A percentile compares a stretch with the other conserved stretches of the same genome.
Evolutionary conservation across 495 filamentous ascomycete species (phyloP).

Genomic region (Podospora bellae-mahoneyi): DNA sequence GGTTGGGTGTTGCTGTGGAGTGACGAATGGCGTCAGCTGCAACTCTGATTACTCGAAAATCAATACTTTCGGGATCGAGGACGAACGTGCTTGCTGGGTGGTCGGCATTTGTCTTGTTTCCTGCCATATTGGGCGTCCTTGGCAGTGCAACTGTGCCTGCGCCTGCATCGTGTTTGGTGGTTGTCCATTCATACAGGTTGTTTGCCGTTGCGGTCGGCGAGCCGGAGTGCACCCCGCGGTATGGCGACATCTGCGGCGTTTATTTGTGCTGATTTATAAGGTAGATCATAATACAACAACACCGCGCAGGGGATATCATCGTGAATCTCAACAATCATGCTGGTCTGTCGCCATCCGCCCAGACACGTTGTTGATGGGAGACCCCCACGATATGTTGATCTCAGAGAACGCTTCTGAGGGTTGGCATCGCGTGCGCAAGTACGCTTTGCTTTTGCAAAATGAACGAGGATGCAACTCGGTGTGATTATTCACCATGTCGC

Average conservation of each 20-base stretch:
- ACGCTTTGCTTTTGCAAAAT: background rate
- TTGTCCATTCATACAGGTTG: background rate
- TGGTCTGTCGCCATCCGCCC: background rate
- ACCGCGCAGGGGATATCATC: background rate
- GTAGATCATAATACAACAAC: slow-evolving; percentile 2
- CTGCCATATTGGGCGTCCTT: slow-evolving; percentile 15
- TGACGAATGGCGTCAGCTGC: slow-evolving; percentile 17
- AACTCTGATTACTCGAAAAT: slow-evolving; percentile 13
- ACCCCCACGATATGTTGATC: background rate
- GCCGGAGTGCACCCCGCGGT: slow-evolving; percentile 2
- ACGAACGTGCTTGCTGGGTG: background rate
- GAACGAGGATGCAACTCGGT: background rate
- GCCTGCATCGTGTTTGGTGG: slow-evolving; percentile 6
- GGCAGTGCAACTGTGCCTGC: slow-evolving; percentile 10
- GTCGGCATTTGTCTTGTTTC: slow-evolving; percentile 1
- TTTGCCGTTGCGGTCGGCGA: background rate
- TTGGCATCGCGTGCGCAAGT: background rate
- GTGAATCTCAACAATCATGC: background rate
- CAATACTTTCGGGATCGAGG: background rate
- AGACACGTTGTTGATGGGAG: background rate
- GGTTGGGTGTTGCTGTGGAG: background rate
- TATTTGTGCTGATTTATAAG: slow-evolving; percentile 6
- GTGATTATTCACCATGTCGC: background rate
- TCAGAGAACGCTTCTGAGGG: background rate
- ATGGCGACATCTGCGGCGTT: slow-evolving; percentile 21